A percentile compares a stretch with the other conserved stretches of the same genome.
phyloP scores from a whole-genome alignment of 2,329 filamentous ascomycete species.

The Gnomoniopsis sp. region DNA sequence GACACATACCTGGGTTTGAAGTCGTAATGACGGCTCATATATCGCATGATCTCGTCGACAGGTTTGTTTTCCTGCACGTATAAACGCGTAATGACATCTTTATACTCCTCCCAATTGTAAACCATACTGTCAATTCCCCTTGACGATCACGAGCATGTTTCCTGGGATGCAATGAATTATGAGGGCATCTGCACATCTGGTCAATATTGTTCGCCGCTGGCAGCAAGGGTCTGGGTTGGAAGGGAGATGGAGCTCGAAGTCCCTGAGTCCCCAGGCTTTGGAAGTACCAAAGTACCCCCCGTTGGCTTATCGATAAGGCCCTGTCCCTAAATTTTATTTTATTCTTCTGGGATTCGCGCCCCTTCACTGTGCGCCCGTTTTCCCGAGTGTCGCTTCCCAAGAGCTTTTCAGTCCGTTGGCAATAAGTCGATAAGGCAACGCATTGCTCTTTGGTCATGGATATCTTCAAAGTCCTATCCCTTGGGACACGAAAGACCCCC shows the following conservation, averaged over 20 bases:
- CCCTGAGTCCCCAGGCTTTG: too few species aligned
- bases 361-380: not conserved
- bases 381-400: not conserved
- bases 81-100: slow-evolving; percentile 50
- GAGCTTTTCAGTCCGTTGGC: not conserved
- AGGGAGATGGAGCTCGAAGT: not conserved
- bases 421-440: not conserved
- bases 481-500: slow-evolving; percentile 59
- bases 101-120: slow-evolving; percentile 44
- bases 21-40: slow-evolving; percentile 60
- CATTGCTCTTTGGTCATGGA: slow-evolving; percentile 52
- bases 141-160: too few species aligned
- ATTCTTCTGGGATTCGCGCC: not conserved
- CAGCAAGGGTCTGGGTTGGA: slow-evolving; percentile 1
- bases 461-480: slow-evolving; percentile 68
- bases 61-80: slow-evolving; percentile 75
- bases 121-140: slow-evolving; percentile 34
- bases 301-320: slow-evolving; percentile 16
- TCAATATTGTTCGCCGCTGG: slow-evolving; percentile 7
- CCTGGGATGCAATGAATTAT: not conserved
- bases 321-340: slow-evolving; percentile 14
- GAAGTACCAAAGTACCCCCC: not conserved
- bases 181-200: slow-evolving; percentile 11
- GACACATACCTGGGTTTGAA: slow-evolving; percentile 72
- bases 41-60: slow-evolving; percentile 70